Conservation (phyloP, 371 early-diverging fungal genomes). For the Choanephora cucurbitarum region DNA sequence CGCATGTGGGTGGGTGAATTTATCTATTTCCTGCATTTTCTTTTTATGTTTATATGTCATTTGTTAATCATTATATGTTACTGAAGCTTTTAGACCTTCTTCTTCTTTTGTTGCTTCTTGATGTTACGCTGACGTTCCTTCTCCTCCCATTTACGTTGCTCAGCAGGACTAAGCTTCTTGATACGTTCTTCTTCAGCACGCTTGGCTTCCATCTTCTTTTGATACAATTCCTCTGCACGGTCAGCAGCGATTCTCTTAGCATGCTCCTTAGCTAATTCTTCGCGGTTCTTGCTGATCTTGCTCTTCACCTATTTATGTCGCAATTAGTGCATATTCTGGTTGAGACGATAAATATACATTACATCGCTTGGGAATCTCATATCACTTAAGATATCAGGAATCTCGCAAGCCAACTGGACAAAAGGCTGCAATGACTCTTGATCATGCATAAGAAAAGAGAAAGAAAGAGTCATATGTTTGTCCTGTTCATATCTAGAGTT, state of each 20-base stretch:
- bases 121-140: constrained; percentile 63
- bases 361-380: constrained; percentile 31
- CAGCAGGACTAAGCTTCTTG: constrained; percentile 60
- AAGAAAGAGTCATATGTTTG: constrained; percentile 11
- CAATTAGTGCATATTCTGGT: not conserved
- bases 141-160: constrained; percentile 80
- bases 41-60: too few relatives aligned
- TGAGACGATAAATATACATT: constrained; percentile 1
- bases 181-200: constrained; percentile 70
- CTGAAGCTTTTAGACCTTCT: constrained; percentile 25
- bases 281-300: constrained; percentile 49
- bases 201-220: constrained; percentile 64
- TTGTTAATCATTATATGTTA: too few relatives aligned
- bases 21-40: too few relatives aligned
- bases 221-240: constrained; percentile 50
- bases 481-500: constrained; percentile 16
- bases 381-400: constrained; percentile 34
- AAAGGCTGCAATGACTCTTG: constrained; percentile 25
- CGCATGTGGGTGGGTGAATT: too few relatives aligned
- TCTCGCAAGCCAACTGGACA: constrained; percentile 38
- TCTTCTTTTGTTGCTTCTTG: constrained; percentile 66
- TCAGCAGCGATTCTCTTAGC: constrained; percentile 54
- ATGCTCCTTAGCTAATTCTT: constrained; percentile 47
- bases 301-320: constrained; percentile 21
- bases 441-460: constrained; percentile 31